Conservation (phyloP, 257 asterid genomes). For the Nicotiana tomentosiformis region DNA sequence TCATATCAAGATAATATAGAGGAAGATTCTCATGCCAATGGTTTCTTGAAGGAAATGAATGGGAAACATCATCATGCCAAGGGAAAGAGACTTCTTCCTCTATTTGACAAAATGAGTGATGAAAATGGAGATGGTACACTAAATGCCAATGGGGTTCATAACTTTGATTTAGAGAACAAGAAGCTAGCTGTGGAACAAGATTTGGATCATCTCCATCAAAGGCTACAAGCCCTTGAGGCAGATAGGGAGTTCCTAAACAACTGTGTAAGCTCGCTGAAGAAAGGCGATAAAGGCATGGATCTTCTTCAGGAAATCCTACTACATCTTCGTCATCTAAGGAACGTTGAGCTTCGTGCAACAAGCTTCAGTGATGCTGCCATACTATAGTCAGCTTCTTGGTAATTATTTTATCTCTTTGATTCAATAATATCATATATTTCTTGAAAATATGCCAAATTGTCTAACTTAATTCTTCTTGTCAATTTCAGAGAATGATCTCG, state of each 20-base stretch:
- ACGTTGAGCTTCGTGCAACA: constrained; percentile 63
- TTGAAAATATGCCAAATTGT: not conserved
- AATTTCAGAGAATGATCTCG: constrained; percentile 18
- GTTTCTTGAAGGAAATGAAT: constrained; percentile 36
- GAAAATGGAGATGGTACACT: constrained; percentile 34
- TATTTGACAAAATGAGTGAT: constrained; percentile 64
- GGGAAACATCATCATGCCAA: constrained; percentile 38
- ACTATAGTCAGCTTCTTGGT: constrained; percentile 21
- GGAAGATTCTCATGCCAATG: constrained; percentile 30
- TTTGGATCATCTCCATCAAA: constrained; percentile 77
- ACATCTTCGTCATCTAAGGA: constrained; percentile 70
- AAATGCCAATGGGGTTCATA: constrained; percentile 40
- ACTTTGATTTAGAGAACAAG: constrained; percentile 40
- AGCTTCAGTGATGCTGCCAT: constrained; percentile 36
- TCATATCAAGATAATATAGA: constrained; percentile 18
- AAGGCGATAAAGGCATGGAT: constrained; percentile 90
- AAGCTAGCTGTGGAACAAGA: constrained; percentile 66
- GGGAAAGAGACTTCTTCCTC: constrained; percentile 85
- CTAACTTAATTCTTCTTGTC: not conserved
- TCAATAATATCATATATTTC: not conserved
- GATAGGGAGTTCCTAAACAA: constrained; percentile 88
- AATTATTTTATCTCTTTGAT: not conserved
- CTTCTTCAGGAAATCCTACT: constrained; percentile 87
- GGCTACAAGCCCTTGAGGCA: constrained; percentile 94
- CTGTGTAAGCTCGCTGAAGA: constrained; percentile 75